Evolutionary conservation across 2,329 filamentous ascomycete species (phyloP), one percentile per base, ranked within the genome.

Genomic region (Neurospora sp.): DNA sequence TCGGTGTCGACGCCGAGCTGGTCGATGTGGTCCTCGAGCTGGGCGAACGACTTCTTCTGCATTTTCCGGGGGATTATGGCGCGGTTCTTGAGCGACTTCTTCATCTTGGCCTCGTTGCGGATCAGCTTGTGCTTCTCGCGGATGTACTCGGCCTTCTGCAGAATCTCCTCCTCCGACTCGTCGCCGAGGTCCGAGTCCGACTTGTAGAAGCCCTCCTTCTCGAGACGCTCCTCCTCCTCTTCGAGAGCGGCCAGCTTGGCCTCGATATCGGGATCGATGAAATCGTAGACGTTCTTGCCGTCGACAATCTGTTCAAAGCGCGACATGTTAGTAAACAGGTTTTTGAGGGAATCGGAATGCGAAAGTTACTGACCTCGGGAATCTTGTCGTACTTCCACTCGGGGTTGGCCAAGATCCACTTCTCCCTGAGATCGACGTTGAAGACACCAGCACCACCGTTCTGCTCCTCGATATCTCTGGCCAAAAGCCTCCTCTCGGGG

Each of bases 301-400:
- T 98, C 90, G 80, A 94, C 91, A 67, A 97, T 86, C 46, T 57
- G 46, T 57, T 33, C 3, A 17, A 33, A 23, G 23, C 12, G 15
- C 3, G 6, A 33, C 6, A 57, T 33, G 46, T 57, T 33, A 57
- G 46, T 17, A 33, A 12, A 0, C 3, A 4, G 3, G 3, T 33
- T 57, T 80, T 97, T 94, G 28, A 93, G 94, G 68, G 97, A n/a
- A 1, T 62, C 4, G 41, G 67, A n/a, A 46, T 17, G 28, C 15
- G 10, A 1, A 17, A 37, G 28, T 10, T 28, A 46, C 46, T 19
- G 41, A 97, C 86, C 81, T 99, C 96, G 39, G 96, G 96, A 69
- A 98, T 92, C 82, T 92, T 93, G 83, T 99, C 96, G 79, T 97
- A 88, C 81, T 97, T 97, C 96, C 96, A 98, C 70, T 96, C 93